A percentile compares a stretch with the other conserved stretches of the same genome.
Evolutionary conservation across 148 eudicot genomes (phyloP).

Genomic region (Rhododendron ferrugineum): DNA sequence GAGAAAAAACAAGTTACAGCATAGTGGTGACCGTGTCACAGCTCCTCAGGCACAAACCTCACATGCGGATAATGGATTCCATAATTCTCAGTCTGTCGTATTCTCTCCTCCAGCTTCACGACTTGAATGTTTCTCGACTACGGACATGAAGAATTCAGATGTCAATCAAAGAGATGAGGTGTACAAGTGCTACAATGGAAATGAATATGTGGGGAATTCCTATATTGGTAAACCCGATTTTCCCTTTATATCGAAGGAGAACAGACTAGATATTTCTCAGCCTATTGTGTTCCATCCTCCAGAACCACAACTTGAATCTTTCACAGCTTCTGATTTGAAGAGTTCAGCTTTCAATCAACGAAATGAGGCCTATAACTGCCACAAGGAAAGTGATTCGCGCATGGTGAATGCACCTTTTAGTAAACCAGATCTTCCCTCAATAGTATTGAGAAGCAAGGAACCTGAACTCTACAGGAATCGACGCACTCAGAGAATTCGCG

Average conservation of each 20-base stretch:
- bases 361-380: conserved; percentile 14
- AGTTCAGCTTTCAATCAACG: conserved; percentile 10
- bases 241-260: conserved; percentile 9
- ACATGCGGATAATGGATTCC: background rate
- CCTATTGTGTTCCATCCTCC: conserved; percentile 17
- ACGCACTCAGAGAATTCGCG: conserved; percentile 75
- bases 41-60: conserved; percentile 7
- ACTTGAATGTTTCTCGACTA: background rate
- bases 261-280: conserved; percentile 6
- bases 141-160: conserved; percentile 11
- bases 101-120: conserved; percentile 15
- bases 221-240: conserved; percentile 25
- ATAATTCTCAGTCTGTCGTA: conserved; percentile 12
- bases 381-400: conserved; percentile 9
- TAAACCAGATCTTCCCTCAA: conserved; percentile 51
- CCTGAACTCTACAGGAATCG: conserved; percentile 58
- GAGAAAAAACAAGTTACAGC: conserved; percentile 24
- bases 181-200: background rate
- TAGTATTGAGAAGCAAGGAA: conserved; percentile 55
- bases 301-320: conserved; percentile 13
- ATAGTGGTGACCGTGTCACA: conserved; percentile 1
- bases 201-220: background rate
- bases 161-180: conserved; percentile 6
- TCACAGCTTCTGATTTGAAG: conserved; percentile 13
- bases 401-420: conserved; percentile 16